A percentile compares a stretch with the other conserved stretches of the same genome.
Evolutionary conservation across 352 stramenopile genomes (phyloP).

Genomic region (Globisporangium heterothallicum): DNA sequence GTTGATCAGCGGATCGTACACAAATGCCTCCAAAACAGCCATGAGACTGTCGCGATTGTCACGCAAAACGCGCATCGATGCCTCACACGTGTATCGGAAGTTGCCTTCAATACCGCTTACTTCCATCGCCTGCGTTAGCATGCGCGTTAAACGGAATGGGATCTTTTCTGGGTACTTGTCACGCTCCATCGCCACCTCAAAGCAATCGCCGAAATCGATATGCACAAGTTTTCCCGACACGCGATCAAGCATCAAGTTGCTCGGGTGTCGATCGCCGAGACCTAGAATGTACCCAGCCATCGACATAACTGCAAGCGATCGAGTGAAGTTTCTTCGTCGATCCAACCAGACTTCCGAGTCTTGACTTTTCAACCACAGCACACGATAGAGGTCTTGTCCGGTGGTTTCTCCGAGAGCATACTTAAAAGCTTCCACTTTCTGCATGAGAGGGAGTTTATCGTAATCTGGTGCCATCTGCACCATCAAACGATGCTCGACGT

Average conservation of each 20-base stretch:
- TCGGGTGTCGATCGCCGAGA: slow-evolving; percentile 98
- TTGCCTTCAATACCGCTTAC: slow-evolving; percentile 99
- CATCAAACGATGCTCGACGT: slow-evolving; percentile 97
- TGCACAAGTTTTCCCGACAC: slow-evolving; percentile 99
- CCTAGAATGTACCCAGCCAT: slow-evolving; percentile 99
- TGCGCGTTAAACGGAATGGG: slow-evolving; percentile 99
- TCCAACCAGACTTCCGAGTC: slow-evolving; percentile 99
- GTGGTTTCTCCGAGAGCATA: slow-evolving; percentile 90
- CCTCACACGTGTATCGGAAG: slow-evolving; percentile 98
- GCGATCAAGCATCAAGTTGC: slow-evolving; percentile 99
- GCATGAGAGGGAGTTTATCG: slow-evolving; percentile 97
- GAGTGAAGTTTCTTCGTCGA: slow-evolving; percentile 96
- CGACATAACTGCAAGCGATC: slow-evolving; percentile 99
- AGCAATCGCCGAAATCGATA: slow-evolving; percentile 98
- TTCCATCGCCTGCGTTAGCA: slow-evolving; percentile 99
- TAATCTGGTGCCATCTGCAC: slow-evolving; percentile 97
- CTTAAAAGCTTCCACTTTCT: slow-evolving; percentile 99
- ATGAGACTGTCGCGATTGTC: slow-evolving; percentile 99
- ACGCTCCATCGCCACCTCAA: slow-evolving; percentile 99
- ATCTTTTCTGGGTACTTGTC: slow-evolving; percentile 99
- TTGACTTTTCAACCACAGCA: slow-evolving; percentile 99
- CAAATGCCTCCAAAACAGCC: slow-evolving; percentile 99
- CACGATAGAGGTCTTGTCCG: slow-evolving; percentile 97
- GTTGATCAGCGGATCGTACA: slow-evolving; percentile 99
- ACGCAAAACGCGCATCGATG: slow-evolving; percentile 96